Base-by-base conservation (phyloP, 2,329 filamentous ascomycete species). In the Eutypa lata region DNA sequence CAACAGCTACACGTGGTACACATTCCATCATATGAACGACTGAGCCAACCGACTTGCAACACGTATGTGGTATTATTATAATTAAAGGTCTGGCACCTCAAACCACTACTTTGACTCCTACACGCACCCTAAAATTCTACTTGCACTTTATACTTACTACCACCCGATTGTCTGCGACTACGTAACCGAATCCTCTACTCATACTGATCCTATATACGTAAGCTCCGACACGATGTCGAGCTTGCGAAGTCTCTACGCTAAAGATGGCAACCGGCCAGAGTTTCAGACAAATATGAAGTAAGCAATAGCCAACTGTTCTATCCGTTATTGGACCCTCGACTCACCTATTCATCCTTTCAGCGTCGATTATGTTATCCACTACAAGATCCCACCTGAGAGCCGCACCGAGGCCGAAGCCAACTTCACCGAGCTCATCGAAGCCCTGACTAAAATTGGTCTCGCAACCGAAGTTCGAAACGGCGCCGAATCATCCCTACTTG, bases 361-460 rank as follows among this genome's bases (percentile, higher is more conserved):
- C 50, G 90, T 96, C 55, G 92, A 97, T 76, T 97, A 91, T 78
- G 91, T 96, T 53, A 81, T 97, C 57, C 83, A 86, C 65, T 96
- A 90, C 73, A 79, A 86, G 53, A 87, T 93, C 65, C 81, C 85
- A 24, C 76, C 83, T 44, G 80, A 83, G 62, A 44, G 19, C 42
- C 19, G 21, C 19, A 72, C 76, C 38, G 78, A 88, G 67, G 90
- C 91, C 16, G 83, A 88, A 66, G 82, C 84, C 16, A 81, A 87
- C 61, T 96, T 96, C 67, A 83, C 88, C 58, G 84, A 87, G 65
- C 84, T 97, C 40, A 80, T 96, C 63, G 76, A 88, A 63, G 83
- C 85, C 38, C 81, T 99, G 38, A 84, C 88, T 31, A 77, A 79
- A 47, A 89, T 92, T 44, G 92, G 93, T n/a, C 80, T 97, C 57